Evolutionary conservation across 129 eudicot species (phyloP), one percentile per base, ranked within the genome.

Genomic region (Pseudognaphalium luteoalbum): DNA sequence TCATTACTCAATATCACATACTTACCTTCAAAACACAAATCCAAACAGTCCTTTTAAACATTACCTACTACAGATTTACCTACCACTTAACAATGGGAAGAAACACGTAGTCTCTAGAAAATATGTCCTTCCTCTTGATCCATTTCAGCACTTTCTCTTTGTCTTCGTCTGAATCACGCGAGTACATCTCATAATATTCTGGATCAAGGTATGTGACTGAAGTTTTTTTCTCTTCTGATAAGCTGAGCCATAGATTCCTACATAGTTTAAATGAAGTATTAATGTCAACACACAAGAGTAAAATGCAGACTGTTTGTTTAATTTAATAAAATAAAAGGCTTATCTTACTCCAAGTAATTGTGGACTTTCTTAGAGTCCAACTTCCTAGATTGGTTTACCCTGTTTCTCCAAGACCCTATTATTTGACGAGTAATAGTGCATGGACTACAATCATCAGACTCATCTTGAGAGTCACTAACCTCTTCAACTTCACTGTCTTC

Each of bases 11-110:
- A 16, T 6, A 56, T n/a, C 61, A 56, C 25, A 56, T 17, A n/a
- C 20, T 56, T 25, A 7, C 3, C 25, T 60, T 60, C 34, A 60
- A 59, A 60, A 22, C 32, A 35, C n/a, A 3, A 21, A 61, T 37
- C 11, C 42, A 33, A 58, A 14, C 14, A n/a, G n/a, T n/a, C 20
- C 51, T 1, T 19, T 34, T 64, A 16, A 54, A 44, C 4, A 14
- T 32, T n/a, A 39, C 44, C 64, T 71, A 57, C 29, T 58, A 17
- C 9, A 69, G 25, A 21, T 75, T 50, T 58, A 86, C 93, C 3
- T 80, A 87, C 97, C 97, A 89, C 28, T 74, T 30, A 51, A 86
- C 87, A 71, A 92, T 87, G 70, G 96, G 97, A 61, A 92, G 83
- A 33, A 89, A 44, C 8, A 92, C 92, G 71, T 92, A 92, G 59